A percentile compares a stretch with the other conserved stretches of the same genome.
Evolutionary conservation across 2,329 filamentous ascomycete species (phyloP).

Genomic region (Fusarium begoniae): DNA sequence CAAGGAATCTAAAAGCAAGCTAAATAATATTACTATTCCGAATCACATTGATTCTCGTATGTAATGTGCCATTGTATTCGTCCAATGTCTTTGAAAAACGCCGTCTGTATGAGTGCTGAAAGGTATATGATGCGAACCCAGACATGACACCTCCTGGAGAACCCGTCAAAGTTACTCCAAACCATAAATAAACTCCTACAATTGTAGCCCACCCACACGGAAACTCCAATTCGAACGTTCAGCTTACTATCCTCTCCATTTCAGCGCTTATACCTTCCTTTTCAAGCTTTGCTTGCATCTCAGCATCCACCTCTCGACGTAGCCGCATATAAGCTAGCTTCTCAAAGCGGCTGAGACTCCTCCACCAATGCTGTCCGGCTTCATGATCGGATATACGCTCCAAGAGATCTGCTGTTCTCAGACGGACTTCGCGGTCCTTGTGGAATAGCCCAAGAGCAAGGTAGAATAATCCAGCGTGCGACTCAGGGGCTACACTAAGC

Average conservation of each 20-base stretch:
- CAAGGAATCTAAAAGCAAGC: constrained; percentile 28
- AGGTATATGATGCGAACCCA: constrained; percentile 30
- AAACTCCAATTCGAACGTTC: constrained; percentile 32
- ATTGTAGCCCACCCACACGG: not conserved
- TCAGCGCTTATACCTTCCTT: constrained; percentile 54
- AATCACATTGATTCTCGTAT: not conserved
- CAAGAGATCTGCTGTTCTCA: constrained; percentile 80
- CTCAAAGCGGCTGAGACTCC: constrained; percentile 83
- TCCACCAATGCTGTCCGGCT: constrained; percentile 94
- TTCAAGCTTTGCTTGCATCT: constrained; percentile 58
- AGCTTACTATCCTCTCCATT: constrained; percentile 61
- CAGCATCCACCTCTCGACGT: constrained; percentile 70
- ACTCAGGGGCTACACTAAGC: constrained; percentile 83
- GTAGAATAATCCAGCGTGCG: constrained; percentile 89
- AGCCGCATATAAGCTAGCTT: constrained; percentile 86
- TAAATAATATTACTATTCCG: constrained; percentile 21
- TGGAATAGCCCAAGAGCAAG: constrained; percentile 92
- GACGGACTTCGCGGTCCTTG: constrained; percentile 80
- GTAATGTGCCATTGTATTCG: constrained; percentile 1
- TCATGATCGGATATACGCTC: constrained; percentile 87
- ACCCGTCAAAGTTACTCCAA: constrained; percentile 23
- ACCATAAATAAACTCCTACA: constrained; percentile 15
- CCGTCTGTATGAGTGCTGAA: constrained; percentile 33
- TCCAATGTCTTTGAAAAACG: constrained; percentile 37
- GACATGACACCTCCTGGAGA: constrained; percentile 31